A percentile compares a stretch with the other conserved stretches of the same genome.
Conservation (phyloP, 179 eudicot genomes). For the Pouteria campechiana region DNA sequence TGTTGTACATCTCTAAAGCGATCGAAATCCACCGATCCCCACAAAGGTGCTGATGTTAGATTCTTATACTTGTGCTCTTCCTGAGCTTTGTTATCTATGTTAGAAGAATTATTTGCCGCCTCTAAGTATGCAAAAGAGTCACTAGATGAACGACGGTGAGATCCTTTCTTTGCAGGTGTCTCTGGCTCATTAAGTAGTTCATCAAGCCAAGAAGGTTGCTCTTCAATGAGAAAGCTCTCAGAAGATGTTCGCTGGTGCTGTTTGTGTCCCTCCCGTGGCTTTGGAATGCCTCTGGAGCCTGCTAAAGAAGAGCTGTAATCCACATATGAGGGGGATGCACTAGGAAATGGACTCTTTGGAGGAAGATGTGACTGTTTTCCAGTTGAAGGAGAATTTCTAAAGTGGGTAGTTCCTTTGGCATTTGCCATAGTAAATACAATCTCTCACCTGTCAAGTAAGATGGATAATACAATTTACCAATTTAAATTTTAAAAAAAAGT, state of each 20-base stretch:
- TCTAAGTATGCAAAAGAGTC: slow-evolving; percentile 88
- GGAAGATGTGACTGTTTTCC: slow-evolving; percentile 82
- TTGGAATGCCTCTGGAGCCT: slow-evolving; percentile 33
- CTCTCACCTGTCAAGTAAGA: no score
- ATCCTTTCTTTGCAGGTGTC: slow-evolving; percentile 71
- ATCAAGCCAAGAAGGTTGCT: slow-evolving; percentile 97
- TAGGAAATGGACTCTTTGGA: slow-evolving; percentile 89
- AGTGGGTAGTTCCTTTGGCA: slow-evolving; percentile 57
- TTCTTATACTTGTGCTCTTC: slow-evolving; percentile 36
- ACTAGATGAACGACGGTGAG: slow-evolving; percentile 96
- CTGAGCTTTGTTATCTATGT: slow-evolving; percentile 39
- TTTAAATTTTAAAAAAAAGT: no score
- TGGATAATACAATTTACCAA: no score
- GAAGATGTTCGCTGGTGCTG: slow-evolving; percentile 91
- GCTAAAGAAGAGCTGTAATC: slow-evolving; percentile 50
- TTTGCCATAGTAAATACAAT: slow-evolving; percentile 77
- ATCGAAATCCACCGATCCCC: slow-evolving; percentile 64
- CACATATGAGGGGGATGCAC: slow-evolving; percentile 46
- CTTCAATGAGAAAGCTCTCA: slow-evolving; percentile 68
- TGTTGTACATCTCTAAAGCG: slow-evolving; percentile 31
- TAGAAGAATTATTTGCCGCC: slow-evolving; percentile 36
- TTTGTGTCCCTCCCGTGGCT: slow-evolving; percentile 45
- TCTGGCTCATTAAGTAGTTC: slow-evolving; percentile 96
- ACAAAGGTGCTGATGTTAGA: slow-evolving; percentile 36
- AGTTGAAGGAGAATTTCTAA: slow-evolving; percentile 31